phyloP scores from a whole-genome alignment of 2,329 filamentous ascomycete genomes.

The Cadophora luteo-olivacea region DNA sequence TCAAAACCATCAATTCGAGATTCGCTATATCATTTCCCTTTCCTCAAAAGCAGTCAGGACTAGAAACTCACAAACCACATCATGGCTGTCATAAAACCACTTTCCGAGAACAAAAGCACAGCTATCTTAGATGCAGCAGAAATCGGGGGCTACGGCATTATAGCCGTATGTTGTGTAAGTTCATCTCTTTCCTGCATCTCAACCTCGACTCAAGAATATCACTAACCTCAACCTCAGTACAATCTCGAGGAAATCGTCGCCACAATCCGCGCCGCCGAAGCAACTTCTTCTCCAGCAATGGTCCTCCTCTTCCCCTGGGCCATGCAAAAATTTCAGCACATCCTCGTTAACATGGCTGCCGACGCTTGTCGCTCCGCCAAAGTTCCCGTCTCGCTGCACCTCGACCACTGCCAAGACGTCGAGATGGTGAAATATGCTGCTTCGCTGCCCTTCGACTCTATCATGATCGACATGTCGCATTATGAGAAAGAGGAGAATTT shows the following conservation, averaged over 20 bases:
- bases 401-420: conserved; percentile 70
- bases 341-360: conserved; percentile 61
- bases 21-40: neutral
- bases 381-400: conserved; percentile 67
- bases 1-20: neutral
- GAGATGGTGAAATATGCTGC: conserved; percentile 63
- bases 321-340: conserved; percentile 62
- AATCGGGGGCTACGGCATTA: conserved; percentile 59
- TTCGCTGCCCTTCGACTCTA: conserved; percentile 67
- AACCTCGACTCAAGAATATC: neutral
- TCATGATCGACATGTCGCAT: conserved; percentile 82
- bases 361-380: conserved; percentile 59
- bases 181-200: neutral
- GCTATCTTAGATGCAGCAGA: conserved; percentile 60
- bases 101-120: conserved; percentile 31
- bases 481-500: conserved; percentile 75
- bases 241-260: conserved; percentile 74
- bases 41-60: neutral
- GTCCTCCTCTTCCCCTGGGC: conserved; percentile 77
- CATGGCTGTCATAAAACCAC: conserved; percentile 1
- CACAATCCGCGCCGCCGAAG: conserved; percentile 69
- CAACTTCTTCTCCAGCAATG: conserved; percentile 67
- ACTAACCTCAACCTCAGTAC: conserved; percentile 52
- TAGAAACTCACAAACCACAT: neutral
- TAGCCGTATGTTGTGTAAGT: conserved; percentile 36